These are phyloP conservation scores for Cladosporium oxysporum DNA, from an alignment of 2,329 filamentous ascomycete genomes.

Conservation along the genomic window DNA sequence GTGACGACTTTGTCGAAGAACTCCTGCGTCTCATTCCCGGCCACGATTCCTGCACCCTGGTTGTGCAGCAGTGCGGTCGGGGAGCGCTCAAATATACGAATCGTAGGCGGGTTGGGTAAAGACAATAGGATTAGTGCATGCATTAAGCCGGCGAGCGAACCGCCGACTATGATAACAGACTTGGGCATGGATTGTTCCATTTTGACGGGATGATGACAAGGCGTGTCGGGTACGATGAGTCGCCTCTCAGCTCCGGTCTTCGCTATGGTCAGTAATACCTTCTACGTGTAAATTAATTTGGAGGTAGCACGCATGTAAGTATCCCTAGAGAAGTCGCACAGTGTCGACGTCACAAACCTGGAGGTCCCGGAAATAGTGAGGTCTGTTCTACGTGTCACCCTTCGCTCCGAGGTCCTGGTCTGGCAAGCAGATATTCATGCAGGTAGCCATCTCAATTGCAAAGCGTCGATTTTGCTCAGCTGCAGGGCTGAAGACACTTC, in stretches of 20 bases:
- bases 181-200: constrained; percentile 22
- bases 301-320: neutral
- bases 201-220: neutral
- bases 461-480: neutral
- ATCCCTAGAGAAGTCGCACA: neutral
- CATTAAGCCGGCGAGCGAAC: constrained; percentile 35
- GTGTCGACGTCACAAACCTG: constrained; percentile 13
- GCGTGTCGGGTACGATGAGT: neutral
- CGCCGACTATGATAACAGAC: constrained; percentile 35
- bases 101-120: constrained; percentile 26
- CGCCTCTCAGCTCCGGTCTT: neutral
- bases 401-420: neutral
- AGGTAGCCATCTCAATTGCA: neutral
- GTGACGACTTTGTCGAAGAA: constrained; percentile 47
- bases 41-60: constrained; percentile 53
- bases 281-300: neutral
- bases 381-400: neutral
- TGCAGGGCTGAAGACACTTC: neutral
- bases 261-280: neutral
- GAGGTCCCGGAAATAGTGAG: neutral
- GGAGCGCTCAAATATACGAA: constrained; percentile 46
- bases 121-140: constrained; percentile 31
- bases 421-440: neutral
- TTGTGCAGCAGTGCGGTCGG: constrained; percentile 47
- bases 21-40: constrained; percentile 46